Percentiles rank a stretch among this genome's conserved stretches.
These are phyloP conservation scores for Dendryphion nanum DNA, from an alignment of 2,329 filamentous ascomycete species.

Conservation along the genomic window DNA sequence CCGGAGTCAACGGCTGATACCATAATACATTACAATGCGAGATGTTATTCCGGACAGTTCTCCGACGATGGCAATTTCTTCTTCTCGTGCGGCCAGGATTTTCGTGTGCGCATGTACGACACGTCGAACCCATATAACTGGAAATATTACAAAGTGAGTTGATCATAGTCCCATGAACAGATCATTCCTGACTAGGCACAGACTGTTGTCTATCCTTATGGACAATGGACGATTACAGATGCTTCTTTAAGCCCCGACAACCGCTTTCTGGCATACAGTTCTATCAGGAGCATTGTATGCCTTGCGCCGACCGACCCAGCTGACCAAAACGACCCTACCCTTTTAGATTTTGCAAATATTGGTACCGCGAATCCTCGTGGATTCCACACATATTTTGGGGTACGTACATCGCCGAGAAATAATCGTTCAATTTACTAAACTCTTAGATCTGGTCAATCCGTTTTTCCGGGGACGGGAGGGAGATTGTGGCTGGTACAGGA, in stretches of 20 bases:
- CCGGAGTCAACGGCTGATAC: conserved; percentile 77
- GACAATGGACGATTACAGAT: conserved; percentile 95
- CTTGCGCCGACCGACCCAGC: conserved; percentile 83
- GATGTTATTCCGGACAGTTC: conserved; percentile 94
- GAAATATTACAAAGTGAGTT: conserved; percentile 53
- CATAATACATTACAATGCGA: conserved; percentile 80
- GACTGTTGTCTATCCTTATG: conserved; percentile 78
- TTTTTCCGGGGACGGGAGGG: conserved; percentile 86
- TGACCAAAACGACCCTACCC: conserved; percentile 74
- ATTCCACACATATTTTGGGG: conserved; percentile 26
- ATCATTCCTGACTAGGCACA: conserved; percentile 50
- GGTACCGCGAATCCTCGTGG: conserved; percentile 39
- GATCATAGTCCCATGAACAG: background rate
- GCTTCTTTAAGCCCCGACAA: conserved; percentile 90
- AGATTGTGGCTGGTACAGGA: conserved; percentile 87
- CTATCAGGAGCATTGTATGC: conserved; percentile 79
- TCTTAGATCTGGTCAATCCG: conserved; percentile 79
- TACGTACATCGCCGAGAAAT: conserved; percentile 1
- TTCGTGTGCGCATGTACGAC: conserved; percentile 94
- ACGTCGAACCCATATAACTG: conserved; percentile 93
- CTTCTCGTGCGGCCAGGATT: conserved; percentile 88
- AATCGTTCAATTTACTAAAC: conserved; percentile 6
- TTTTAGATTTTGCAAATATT: conserved; percentile 67
- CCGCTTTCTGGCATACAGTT: conserved; percentile 86
- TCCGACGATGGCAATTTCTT: conserved; percentile 98